A percentile compares a stretch with the other conserved stretches of the same genome.
phyloP scores from a whole-genome alignment of 176 grass and related monocot species.

The Tillandsia fasciculata region DNA sequence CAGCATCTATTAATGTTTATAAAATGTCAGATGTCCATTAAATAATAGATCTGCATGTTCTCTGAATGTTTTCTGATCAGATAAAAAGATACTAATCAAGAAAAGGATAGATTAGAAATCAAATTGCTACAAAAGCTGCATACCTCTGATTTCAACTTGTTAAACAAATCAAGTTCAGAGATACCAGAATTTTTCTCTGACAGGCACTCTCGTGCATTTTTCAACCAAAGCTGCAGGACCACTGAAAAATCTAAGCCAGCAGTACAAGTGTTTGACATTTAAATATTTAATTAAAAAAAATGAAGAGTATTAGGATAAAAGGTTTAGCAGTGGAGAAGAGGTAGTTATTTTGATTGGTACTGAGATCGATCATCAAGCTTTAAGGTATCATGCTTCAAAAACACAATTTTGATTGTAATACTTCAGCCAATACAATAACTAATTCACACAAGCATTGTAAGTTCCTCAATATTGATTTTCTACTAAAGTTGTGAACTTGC shows the following conservation, averaged over 20 bases:
- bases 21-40: constrained; percentile 13
- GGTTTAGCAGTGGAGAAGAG: neutral
- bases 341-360: too few species aligned
- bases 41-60: too few species aligned
- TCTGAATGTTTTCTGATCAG: neutral
- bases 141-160: constrained; percentile 67
- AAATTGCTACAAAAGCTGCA: constrained; percentile 2
- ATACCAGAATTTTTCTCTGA: constrained; percentile 29
- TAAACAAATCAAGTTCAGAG: constrained; percentile 48
- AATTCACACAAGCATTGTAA: too few species aligned
- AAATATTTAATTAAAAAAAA: neutral
- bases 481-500: too few species aligned
- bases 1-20: constrained; percentile 49
- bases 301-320: neutral
- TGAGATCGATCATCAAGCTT: too few species aligned
- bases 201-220: constrained; percentile 43
- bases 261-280: constrained; percentile 8
- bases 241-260: constrained; percentile 14
- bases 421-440: too few species aligned
- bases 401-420: too few species aligned
- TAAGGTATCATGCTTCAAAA: too few species aligned
- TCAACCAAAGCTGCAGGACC: constrained; percentile 56
- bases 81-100: neutral
- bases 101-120: neutral
- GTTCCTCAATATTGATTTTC: too few species aligned